Evolutionary conservation across 768 basidiomycete species (phyloP), one percentile per base, ranked within the genome.

Genomic region (Pleurotus ostreatus): DNA sequence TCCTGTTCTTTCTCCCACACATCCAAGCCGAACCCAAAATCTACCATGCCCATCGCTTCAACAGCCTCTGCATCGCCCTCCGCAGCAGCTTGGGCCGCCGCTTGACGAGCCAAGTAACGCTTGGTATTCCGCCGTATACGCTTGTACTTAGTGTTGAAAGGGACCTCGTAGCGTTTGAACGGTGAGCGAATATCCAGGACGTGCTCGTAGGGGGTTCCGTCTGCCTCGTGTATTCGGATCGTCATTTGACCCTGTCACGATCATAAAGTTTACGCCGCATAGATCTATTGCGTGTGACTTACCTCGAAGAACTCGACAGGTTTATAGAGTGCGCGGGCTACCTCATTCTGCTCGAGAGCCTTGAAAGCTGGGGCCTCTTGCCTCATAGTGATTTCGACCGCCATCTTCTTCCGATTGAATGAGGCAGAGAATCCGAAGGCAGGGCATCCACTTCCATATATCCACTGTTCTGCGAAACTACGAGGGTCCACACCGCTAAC

Each of bases 131-230:
- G 79, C 44, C 94, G 83, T n/a, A 96, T 89, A 57, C 94, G 93
- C 71, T 96, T 96, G 71, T 96, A 95, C 70, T 96, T 97, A 4
- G 94, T 96, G 67, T 98, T 99, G 78, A 98, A 98, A 2, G 95
- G 94, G 1, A 99, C 92, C 66, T 98, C 94, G 66, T 92, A 97
- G n/a, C 88, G 88, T 68, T 98, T 98, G 75, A 89, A 92, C 1
- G 84, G 71, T 22, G 81, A 83, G 40, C 87, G 85, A 58, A 98
- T 92, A 67, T 97, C 94, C 41, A 99, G 78, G 20, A 99, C 93
- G 66, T 99, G 97, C 68, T 99, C 97, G 67, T 98, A 98, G 0
- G 97, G 96, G 38, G 97, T 98, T 2, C 96, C 97, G 67, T 99
- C 97, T 0, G 96, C 97, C 76, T 99, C 97, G 65, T 98, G 96